phyloP scores from a whole-genome alignment of 2,329 filamentous ascomycete species.

The Colletotrichum horii region DNA sequence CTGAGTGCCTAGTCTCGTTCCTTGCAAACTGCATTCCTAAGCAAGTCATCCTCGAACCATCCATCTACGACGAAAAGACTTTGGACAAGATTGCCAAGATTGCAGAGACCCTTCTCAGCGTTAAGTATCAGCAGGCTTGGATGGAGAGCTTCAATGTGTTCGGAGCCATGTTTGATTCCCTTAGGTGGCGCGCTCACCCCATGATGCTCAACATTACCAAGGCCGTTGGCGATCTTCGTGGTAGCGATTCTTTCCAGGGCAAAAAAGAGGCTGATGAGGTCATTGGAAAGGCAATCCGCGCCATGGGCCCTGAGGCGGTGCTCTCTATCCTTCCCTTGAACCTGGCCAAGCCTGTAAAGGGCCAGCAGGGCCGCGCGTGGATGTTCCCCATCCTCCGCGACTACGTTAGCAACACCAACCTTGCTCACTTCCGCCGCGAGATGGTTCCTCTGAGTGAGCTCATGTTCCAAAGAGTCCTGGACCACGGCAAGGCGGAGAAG shows the following conservation, averaged over 20 bases:
- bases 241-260: constrained; percentile 85
- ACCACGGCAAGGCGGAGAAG: constrained; percentile 83
- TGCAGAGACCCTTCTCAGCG: constrained; percentile 76
- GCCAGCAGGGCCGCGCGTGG: constrained; percentile 89
- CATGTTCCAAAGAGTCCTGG: constrained; percentile 87
- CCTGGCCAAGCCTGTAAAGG: constrained; percentile 75
- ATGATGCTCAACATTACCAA: constrained; percentile 78
- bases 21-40: constrained; percentile 88
- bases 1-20: constrained; percentile 93
- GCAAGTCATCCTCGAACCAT: constrained; percentile 84
- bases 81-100: constrained; percentile 80
- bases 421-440: constrained; percentile 84
- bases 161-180: constrained; percentile 82
- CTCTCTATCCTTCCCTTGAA: constrained; percentile 86
- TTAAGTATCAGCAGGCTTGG: constrained; percentile 95
- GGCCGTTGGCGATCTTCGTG: constrained; percentile 83
- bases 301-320: constrained; percentile 88
- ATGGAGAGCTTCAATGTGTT: constrained; percentile 92
- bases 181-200: constrained; percentile 85
- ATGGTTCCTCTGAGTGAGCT: constrained; percentile 88
- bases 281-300: constrained; percentile 83
- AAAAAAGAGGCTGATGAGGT: constrained; percentile 96
- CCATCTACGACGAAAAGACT: constrained; percentile 89
- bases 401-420: constrained; percentile 84
- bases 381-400: constrained; percentile 90